Conservation (phyloP, 176 grass and related monocot species). For the Dendrocalamus sinicus region DNA sequence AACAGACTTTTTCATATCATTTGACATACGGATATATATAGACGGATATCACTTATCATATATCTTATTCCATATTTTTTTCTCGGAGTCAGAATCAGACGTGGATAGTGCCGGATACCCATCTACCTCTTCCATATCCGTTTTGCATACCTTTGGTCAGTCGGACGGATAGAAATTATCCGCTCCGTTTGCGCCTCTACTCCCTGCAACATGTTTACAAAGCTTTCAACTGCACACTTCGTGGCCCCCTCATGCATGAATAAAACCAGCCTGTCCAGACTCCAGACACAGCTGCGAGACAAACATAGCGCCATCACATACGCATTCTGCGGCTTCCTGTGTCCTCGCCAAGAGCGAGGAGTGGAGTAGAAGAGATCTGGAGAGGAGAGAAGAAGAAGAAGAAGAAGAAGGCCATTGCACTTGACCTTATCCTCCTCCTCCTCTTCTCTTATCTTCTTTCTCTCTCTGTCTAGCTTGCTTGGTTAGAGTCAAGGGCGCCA, state of each 20-base stretch:
- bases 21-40: too few relatives aligned
- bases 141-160: too few relatives aligned
- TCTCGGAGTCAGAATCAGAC: too few relatives aligned
- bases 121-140: too few relatives aligned
- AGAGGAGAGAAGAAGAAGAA: neutral
- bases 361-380: constrained; percentile 42
- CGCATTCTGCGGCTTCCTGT: constrained; percentile 8
- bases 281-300: constrained; percentile 32
- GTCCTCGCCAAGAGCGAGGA: constrained; percentile 19
- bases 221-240: constrained; percentile 41
- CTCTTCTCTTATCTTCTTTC: neutral
- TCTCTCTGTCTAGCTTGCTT: neutral
- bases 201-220: neutral
- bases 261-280: constrained; percentile 57
- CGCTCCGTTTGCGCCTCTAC: too few relatives aligned
- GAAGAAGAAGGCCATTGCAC: constrained; percentile 1
- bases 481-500: constrained; percentile 31
- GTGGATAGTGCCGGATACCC: too few relatives aligned
- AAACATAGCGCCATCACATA: constrained; percentile 39
- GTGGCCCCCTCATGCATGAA: constrained; percentile 46
- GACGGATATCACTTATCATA: too few relatives aligned
- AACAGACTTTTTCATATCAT: too few relatives aligned
- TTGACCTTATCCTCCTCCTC: neutral
- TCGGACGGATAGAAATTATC: too few relatives aligned
- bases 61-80: too few relatives aligned